Evolutionary conservation across 805 yeast genomes (phyloP).

Genomic region (Metschnikowia vanudenii): DNA sequence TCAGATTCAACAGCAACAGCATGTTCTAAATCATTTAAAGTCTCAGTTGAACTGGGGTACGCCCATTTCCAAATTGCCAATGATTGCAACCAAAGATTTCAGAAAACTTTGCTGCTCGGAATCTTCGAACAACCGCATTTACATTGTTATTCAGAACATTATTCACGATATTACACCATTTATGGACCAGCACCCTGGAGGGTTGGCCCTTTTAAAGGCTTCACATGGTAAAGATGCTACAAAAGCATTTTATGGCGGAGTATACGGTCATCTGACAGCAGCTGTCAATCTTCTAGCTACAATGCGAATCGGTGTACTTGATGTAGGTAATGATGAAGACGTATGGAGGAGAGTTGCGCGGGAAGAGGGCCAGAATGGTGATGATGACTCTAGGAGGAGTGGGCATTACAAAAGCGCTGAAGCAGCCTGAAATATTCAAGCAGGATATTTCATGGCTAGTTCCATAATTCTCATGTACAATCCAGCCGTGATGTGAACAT

Average conservation of each 20-base stretch:
- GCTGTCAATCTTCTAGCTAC: conserved; percentile 89
- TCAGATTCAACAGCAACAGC: conserved; percentile 68
- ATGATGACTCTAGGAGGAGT: conserved; percentile 13
- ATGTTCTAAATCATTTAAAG: conserved; percentile 71
- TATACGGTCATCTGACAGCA: conserved; percentile 88
- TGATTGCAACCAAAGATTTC: conserved; percentile 49
- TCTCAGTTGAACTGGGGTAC: conserved; percentile 90
- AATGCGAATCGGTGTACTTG: conserved; percentile 86
- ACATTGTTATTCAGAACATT: conserved; percentile 84
- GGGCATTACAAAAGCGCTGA: conserved; percentile 17
- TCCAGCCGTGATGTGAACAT: no score
- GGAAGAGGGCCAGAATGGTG: conserved; percentile 51
- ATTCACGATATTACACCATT: conserved; percentile 93
- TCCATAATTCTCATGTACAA: no score
- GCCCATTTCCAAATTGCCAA: conserved; percentile 83
- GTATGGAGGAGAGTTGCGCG: conserved; percentile 76
- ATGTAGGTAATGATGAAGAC: conserved; percentile 77
- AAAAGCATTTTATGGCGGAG: conserved; percentile 92
- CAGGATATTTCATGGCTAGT: no score
- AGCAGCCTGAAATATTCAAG: conserved; percentile 11
- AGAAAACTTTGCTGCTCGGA: conserved; percentile 37
- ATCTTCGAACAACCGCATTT: conserved; percentile 47
- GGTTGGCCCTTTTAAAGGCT: conserved; percentile 69
- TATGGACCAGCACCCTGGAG: conserved; percentile 93
- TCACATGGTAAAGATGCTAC: conserved; percentile 94